Evolutionary conservation across 495 filamentous ascomycete genomes (phyloP).

Genomic region (Sphaerosporella brunnea): DNA sequence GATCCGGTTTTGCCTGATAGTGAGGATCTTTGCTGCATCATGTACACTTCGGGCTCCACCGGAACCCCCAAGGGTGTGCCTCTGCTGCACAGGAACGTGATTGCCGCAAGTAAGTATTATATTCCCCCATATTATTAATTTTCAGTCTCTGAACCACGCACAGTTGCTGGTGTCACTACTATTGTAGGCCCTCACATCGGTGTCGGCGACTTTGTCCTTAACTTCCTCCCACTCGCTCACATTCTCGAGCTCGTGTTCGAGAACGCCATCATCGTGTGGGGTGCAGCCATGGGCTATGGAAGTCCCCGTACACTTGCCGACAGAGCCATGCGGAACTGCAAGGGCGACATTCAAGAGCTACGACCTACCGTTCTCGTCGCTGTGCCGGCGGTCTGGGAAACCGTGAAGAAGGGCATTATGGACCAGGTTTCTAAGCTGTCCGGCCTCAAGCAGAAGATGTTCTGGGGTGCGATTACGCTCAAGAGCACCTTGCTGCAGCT

Average conservation of each 20-base stretch:
- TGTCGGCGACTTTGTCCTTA: slow-evolving; percentile 70
- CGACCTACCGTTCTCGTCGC: slow-evolving; percentile 81
- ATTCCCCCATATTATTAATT: no score
- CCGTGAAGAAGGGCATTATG: slow-evolving; percentile 93
- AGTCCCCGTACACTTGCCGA: slow-evolving; percentile 88
- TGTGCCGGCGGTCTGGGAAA: slow-evolving; percentile 93
- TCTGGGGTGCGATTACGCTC: slow-evolving; percentile 72
- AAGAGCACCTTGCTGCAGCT: slow-evolving; percentile 63
- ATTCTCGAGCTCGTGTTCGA: slow-evolving; percentile 98
- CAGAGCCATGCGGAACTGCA: slow-evolving; percentile 75
- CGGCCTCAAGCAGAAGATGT: slow-evolving; percentile 58
- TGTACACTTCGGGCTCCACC: slow-evolving; percentile 99
- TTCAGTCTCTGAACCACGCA: no score
- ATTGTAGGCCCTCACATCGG: slow-evolving; percentile 73
- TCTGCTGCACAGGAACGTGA: slow-evolving; percentile 70
- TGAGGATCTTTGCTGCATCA: slow-evolving; percentile 91
- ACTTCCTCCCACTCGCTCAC: slow-evolving; percentile 82
- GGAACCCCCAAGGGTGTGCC: slow-evolving; percentile 91
- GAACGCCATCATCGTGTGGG: slow-evolving; percentile 82
- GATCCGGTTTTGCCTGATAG: slow-evolving; percentile 64
- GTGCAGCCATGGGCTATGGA: slow-evolving; percentile 92
- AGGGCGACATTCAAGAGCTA: slow-evolving; percentile 89
- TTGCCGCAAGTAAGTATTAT: slow-evolving; percentile 75
- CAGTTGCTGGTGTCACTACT: slow-evolving; percentile 71
- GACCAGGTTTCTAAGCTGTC: slow-evolving; percentile 63